Base-by-base conservation (phyloP, 768 basidiomycete species). In the Leccinum pellstonianum region DNA sequence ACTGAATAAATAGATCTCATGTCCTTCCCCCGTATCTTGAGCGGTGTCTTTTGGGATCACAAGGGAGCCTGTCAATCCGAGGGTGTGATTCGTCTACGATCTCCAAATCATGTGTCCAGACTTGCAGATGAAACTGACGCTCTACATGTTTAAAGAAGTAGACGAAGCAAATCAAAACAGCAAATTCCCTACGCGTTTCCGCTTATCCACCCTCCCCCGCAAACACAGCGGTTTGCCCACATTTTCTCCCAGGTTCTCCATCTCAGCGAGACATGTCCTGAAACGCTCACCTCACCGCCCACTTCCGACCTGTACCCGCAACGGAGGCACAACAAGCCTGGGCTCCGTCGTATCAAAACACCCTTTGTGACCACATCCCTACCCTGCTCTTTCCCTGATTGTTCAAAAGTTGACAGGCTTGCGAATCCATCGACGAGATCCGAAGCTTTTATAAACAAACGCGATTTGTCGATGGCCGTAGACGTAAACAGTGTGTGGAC, bases 361-460 rank as follows among this genome's bases (percentile, higher is more conserved):
- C 80, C 80, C 70, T 90, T 91, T 12, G 83, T 81, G n/a, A 93
- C 75, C 5, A 91, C 78, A 64, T 93, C 90, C 33, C 64, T 64
- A 33, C 71, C 72, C 57, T 77, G 79, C 21, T 75, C 77, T 52
- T 78, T 79, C 60, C 75, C 76, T 25, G 70, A 63, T 19, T 64
- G 68, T 19, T 75, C 78, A 37, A 77, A 58, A 7, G 77, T 70
- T 1, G 75, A 71, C 38, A 85, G 65, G 37, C 73, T 80, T 11
- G 79, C 70, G 21, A 85, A 71, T 7, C 85, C 86, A 64, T 90
- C 87, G 6, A 88, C 76, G n/a, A 92, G 80, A 62, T 92, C 88
- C 10, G 70, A 75, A 2, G 88, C 80, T 67, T 88, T 90, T 68
- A 93, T 81, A 67, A 91, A 92, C 37, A 92, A 75, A 9, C 78